A percentile compares a stretch with the other conserved stretches of the same genome.
Evolutionary conservation across 345 rosid species (phyloP).

Genomic region (Eutrema yunnanense): DNA sequence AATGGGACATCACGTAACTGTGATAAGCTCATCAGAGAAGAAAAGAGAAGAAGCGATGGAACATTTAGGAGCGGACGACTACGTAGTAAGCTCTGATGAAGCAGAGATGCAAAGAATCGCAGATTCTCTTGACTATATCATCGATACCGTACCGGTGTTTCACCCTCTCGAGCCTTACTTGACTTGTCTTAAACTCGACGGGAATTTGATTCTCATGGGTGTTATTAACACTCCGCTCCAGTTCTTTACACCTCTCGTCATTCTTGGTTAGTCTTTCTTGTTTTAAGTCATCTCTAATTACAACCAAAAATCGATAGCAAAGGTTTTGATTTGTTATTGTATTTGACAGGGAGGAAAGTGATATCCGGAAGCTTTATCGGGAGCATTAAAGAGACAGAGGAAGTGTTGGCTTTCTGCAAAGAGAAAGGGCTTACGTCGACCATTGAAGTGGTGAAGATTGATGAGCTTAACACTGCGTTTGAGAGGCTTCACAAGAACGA

Average conservation of each 20-base stretch:
- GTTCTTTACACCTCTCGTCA: conserved; percentile 27
- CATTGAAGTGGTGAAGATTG: conserved; percentile 55
- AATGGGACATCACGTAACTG: conserved; percentile 55
- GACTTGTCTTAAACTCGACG: conserved; percentile 40
- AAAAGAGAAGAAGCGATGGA: conserved; percentile 48
- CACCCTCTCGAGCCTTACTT: conserved; percentile 39
- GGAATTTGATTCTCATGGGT: conserved; percentile 42
- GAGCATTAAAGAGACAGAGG: conserved; percentile 53
- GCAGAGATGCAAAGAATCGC: conserved; percentile 36
- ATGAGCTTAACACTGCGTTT: conserved; percentile 45
- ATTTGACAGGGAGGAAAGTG: conserved; percentile 43
- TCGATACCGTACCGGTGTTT: conserved; percentile 43
- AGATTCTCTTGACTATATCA: conserved; percentile 41
- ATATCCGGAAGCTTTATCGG: conserved; percentile 55
- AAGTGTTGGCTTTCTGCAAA: conserved; percentile 44
- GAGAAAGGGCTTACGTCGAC: conserved; percentile 48
- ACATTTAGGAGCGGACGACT: conserved; percentile 42
- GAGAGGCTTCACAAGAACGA: conserved; percentile 64
- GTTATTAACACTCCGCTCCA: conserved; percentile 38
- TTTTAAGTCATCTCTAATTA: background rate
- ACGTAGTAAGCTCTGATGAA: conserved; percentile 39
- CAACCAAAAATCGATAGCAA: background rate
- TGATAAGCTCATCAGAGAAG: conserved; percentile 46
- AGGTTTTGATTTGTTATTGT: background rate
- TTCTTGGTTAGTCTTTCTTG: conserved; percentile 23